Conservation (phyloP, 1,284 basidiomycete genomes). For the Ganoderma sinense region DNA sequence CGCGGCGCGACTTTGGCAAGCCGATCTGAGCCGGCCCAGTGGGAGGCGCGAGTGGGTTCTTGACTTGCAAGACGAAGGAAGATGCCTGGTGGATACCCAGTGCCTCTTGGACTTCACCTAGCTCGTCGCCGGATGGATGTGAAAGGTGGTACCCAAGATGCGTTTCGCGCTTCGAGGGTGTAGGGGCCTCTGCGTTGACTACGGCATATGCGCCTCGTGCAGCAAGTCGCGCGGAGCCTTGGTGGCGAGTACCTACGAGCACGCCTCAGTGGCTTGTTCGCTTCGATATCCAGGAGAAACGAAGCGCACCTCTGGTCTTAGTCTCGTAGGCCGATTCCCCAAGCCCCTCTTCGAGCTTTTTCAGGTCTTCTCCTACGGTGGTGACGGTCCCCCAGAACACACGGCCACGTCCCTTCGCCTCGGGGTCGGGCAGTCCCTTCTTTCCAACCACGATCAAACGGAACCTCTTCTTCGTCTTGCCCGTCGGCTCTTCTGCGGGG, state of each 20-base stretch:
- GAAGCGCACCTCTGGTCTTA: conserved; percentile 60
- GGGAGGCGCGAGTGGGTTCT: conserved; percentile 60
- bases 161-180: conserved; percentile 55
- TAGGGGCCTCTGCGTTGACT: conserved; percentile 54
- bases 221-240: conserved; percentile 61
- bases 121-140: conserved; percentile 51
- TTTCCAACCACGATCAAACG: conserved; percentile 67
- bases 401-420: conserved; percentile 46
- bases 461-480: conserved; percentile 52
- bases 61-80: conserved; percentile 63
- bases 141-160: conserved; percentile 67
- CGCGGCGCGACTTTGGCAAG: conserved; percentile 45
- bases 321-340: conserved; percentile 68
- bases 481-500: conserved; percentile 49
- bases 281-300: neutral
- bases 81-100: conserved; percentile 59
- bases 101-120: conserved; percentile 59
- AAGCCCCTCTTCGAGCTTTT: conserved; percentile 56
- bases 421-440: conserved; percentile 67
- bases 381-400: conserved; percentile 65
- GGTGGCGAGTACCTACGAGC: conserved; percentile 57
- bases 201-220: conserved; percentile 71
- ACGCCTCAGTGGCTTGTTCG: neutral
- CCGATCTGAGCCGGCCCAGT: conserved; percentile 43
- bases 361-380: conserved; percentile 59